Percentiles rank a stretch among this genome's conserved stretches.
Evolutionary conservation across 208 protist species (phyloP).

Genomic region (Trypanosoma mega): DNA sequence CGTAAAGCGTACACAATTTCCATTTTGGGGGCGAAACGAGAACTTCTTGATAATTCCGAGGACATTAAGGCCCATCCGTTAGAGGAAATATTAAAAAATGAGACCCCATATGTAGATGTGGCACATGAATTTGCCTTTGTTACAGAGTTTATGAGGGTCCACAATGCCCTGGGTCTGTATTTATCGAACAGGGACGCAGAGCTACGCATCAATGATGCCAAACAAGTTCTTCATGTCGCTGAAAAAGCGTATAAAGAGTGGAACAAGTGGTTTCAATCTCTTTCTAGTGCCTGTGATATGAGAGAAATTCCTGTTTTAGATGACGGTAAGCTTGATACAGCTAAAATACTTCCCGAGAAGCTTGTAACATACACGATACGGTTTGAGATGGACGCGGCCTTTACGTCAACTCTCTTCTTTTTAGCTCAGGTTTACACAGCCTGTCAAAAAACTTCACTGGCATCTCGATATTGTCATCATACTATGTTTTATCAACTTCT

Average conservation of each 20-base stretch:
- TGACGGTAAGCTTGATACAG: slow-evolving; percentile 40
- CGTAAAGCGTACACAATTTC: slow-evolving; percentile 51
- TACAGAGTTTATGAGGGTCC: slow-evolving; percentile 61
- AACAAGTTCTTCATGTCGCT: slow-evolving; percentile 50
- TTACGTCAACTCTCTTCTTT: slow-evolving; percentile 85
- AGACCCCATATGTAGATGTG: slow-evolving; percentile 18
- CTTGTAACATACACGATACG: slow-evolving; percentile 26
- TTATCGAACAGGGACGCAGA: slow-evolving; percentile 40
- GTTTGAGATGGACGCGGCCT: slow-evolving; percentile 75
- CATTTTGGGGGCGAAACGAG: slow-evolving; percentile 28
- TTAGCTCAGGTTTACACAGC: slow-evolving; percentile 78
- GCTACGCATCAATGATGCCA: slow-evolving; percentile 36
- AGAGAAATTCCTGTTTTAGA: slow-evolving; percentile 42
- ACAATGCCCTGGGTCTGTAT: slow-evolving; percentile 78
- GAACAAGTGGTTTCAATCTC: slow-evolving; percentile 46
- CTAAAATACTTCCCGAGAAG: slow-evolving; percentile 20
- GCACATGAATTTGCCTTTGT: slow-evolving; percentile 32
- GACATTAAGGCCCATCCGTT: slow-evolving; percentile 27
- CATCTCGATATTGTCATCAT: slow-evolving; percentile 81
- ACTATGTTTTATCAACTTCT: slow-evolving; percentile 86
- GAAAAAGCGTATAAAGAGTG: slow-evolving; percentile 65
- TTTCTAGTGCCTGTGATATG: slow-evolving; percentile 31
- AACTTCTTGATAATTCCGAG: slow-evolving; percentile 30
- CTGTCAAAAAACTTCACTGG: slow-evolving; percentile 39
- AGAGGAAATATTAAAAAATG: slow-evolving; percentile 41